Conservation (phyloP, 371 early-diverging fungal genomes). For the Polyrhizophydium stewartii region DNA sequence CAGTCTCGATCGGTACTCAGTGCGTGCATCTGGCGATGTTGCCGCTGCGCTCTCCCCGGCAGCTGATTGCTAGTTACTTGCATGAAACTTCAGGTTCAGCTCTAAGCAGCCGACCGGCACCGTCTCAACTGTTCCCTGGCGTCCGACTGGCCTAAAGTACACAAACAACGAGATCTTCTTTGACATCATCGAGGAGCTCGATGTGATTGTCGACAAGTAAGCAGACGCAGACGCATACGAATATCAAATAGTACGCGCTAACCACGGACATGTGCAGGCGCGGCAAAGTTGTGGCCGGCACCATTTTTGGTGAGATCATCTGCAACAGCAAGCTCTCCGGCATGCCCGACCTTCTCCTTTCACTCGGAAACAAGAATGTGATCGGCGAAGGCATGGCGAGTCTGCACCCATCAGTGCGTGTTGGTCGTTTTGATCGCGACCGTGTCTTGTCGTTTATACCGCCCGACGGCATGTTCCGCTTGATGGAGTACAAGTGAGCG, state of each 20-base stretch:
- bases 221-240: too few species aligned
- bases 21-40: constrained; percentile 2
- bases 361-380: constrained; percentile 63
- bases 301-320: constrained; percentile 73
- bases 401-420: constrained; percentile 83
- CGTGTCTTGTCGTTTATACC: constrained; percentile 84
- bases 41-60: too few species aligned
- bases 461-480: constrained; percentile 87
- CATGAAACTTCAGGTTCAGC: constrained; percentile 15
- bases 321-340: constrained; percentile 76
- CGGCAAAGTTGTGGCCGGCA: constrained; percentile 69
- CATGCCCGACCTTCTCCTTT: constrained; percentile 82
- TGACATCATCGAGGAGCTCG: constrained; percentile 85
- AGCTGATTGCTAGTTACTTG: too few species aligned
- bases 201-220: constrained; percentile 74
- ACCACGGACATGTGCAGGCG: constrained; percentile 47
- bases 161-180: constrained; percentile 89
- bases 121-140: constrained; percentile 80
- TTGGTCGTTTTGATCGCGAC: constrained; percentile 70
- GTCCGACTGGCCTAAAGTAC: constrained; percentile 83
- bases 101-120: constrained; percentile 35
- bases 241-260: too few species aligned
- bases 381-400: constrained; percentile 71
- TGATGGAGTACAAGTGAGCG: constrained; percentile 66
- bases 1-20: constrained; percentile 57